These are phyloP conservation scores for Colletotrichum incanum DNA, from an alignment of 2,329 filamentous ascomycete genomes.

Conservation along the genomic window DNA sequence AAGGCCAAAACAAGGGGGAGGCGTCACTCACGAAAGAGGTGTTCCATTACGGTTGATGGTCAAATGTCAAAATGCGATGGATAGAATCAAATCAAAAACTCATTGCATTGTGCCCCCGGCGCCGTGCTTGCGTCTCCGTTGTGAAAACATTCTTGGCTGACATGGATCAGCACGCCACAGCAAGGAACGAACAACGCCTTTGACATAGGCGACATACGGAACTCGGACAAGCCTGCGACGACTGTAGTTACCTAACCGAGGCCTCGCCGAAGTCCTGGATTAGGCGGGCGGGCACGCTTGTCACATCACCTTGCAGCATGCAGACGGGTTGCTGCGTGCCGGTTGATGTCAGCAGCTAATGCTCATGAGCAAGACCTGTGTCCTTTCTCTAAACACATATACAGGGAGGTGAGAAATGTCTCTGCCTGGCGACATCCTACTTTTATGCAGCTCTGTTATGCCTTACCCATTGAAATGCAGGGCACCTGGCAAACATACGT, in stretches of 20 bases:
- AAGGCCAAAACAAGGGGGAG: constrained; percentile 34
- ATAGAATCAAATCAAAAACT: constrained; percentile 34
- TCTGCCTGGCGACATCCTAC: background rate
- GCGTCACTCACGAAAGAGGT: constrained; percentile 40
- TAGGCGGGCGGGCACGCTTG: background rate
- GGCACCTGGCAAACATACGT: background rate
- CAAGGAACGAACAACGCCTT: background rate
- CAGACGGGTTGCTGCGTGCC: background rate
- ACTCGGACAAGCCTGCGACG: background rate
- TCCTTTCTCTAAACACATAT: background rate
- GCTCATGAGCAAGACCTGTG: too few species aligned
- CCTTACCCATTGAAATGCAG: background rate
- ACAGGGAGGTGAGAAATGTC: background rate
- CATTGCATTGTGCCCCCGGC: constrained; percentile 20
- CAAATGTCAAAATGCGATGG: constrained; percentile 34
- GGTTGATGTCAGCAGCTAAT: too few species aligned
- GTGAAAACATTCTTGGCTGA: background rate
- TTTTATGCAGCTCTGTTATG: background rate
- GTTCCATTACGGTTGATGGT: constrained; percentile 38
- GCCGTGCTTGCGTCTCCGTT: background rate
- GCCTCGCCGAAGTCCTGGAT: background rate
- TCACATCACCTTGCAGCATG: background rate
- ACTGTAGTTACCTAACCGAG: background rate
- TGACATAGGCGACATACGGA: background rate
- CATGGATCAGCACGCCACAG: background rate